Conservation (phyloP, 768 basidiomycete species). For the Mycena haematopus region DNA sequence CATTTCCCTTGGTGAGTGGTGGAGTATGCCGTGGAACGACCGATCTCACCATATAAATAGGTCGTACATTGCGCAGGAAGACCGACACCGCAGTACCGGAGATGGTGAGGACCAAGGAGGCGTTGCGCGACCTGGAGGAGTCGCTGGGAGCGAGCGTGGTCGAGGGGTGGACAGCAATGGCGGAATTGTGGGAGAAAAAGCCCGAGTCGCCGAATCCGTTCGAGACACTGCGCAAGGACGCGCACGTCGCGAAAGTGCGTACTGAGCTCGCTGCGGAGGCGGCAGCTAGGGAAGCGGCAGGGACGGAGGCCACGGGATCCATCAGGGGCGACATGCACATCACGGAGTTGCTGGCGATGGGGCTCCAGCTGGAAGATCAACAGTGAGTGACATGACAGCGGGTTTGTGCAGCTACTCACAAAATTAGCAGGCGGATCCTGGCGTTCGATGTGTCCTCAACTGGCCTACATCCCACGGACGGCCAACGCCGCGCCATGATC, state of each 20-base stretch:
- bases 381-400: constrained; percentile 15
- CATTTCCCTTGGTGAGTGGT: neutral
- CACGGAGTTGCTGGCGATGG: constrained; percentile 18
- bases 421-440: constrained; percentile 1
- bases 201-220: neutral
- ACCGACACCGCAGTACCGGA: neutral
- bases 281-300: constrained; percentile 18
- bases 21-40: too few relatives aligned
- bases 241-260: constrained; percentile 20
- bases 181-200: neutral
- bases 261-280: constrained; percentile 25
- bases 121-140: neutral
- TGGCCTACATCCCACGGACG: constrained; percentile 27
- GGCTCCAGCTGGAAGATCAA: constrained; percentile 29
- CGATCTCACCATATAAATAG: too few relatives aligned
- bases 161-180: constrained; percentile 7
- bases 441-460: neutral
- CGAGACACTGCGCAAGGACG: too few relatives aligned
- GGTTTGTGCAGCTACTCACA: too few relatives aligned
- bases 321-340: constrained; percentile 18
- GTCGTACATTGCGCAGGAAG: neutral
- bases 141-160: neutral
- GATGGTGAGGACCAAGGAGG: neutral
- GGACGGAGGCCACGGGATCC: constrained; percentile 1
- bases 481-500: constrained; percentile 31